phyloP scores from a whole-genome alignment of 148 eudicot genomes.

The Camellia sinensis region DNA sequence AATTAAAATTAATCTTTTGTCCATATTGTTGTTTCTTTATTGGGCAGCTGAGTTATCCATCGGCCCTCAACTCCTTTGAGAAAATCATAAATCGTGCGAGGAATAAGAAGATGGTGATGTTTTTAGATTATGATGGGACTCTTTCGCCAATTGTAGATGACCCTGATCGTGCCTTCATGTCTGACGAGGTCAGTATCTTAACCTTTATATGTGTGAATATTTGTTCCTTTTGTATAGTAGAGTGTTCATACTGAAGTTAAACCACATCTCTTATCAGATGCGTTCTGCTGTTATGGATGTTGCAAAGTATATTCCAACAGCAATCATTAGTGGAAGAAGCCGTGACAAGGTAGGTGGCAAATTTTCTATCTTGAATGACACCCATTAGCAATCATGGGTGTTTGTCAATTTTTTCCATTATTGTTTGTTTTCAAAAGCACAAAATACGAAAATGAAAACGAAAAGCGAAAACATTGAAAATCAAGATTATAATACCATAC shows the following conservation, averaged over 20 bases:
- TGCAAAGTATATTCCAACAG: conserved; percentile 73
- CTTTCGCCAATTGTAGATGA: conserved; percentile 87
- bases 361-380: background rate
- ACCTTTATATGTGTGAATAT: background rate
- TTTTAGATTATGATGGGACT: conserved; percentile 89
- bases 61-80: conserved; percentile 63
- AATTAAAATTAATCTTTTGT: background rate
- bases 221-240: background rate
- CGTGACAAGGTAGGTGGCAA: conserved; percentile 53
- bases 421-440: too few relatives aligned
- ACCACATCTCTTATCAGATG: conserved; percentile 39
- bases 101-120: conserved; percentile 63
- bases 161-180: conserved; percentile 88
- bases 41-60: conserved; percentile 58
- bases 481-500: too few relatives aligned
- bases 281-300: conserved; percentile 56
- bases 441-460: too few relatives aligned
- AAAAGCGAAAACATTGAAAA: too few relatives aligned
- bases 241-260: conserved; percentile 9
- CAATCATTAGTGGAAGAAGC: conserved; percentile 83
- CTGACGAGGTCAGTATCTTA: conserved; percentile 45
- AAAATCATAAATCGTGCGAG: conserved; percentile 37
- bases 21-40: background rate
- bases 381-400: too few relatives aligned
- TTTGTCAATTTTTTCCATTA: too few relatives aligned